Conservation (phyloP, 2,329 filamentous ascomycete species). For the Colletotrichum musae region DNA sequence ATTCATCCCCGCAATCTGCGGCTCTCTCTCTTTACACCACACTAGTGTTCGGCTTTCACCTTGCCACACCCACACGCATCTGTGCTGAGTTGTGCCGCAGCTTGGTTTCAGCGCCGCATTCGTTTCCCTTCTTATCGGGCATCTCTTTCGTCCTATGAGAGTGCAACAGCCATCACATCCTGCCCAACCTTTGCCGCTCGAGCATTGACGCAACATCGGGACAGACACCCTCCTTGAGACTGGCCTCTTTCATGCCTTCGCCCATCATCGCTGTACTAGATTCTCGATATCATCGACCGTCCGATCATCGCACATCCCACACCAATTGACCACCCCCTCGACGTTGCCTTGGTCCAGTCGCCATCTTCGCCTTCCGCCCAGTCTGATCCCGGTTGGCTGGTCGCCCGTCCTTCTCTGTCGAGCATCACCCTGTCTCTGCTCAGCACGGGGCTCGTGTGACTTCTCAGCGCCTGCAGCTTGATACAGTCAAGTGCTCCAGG, state of each 20-base stretch:
- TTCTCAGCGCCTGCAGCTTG: conserved; percentile 27
- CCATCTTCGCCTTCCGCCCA: conserved; percentile 5
- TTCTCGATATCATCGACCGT: conserved; percentile 20
- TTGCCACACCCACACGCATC: conserved; percentile 39
- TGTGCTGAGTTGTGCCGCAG: conserved; percentile 41
- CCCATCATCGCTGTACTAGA: not conserved
- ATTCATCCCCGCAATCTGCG: conserved; percentile 32
- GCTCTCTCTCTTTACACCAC: not conserved
- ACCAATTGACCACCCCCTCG: not conserved
- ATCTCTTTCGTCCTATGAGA: conserved; percentile 30
- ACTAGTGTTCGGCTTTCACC: conserved; percentile 11
- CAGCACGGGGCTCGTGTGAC: conserved; percentile 22
- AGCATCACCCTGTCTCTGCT: conserved; percentile 32
- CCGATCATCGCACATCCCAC: conserved; percentile 29
- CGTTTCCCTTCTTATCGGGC: conserved; percentile 37
- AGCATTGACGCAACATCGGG: conserved; percentile 32
- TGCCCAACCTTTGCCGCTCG: conserved; percentile 17
- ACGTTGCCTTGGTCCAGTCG: conserved; percentile 14
- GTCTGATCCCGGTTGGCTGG: conserved; percentile 35
- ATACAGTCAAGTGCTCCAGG: conserved; percentile 18
- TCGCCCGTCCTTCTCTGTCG: conserved; percentile 23
- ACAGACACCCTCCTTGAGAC: conserved; percentile 32
- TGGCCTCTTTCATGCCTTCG: conserved; percentile 37
- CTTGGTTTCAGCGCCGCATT: conserved; percentile 40
- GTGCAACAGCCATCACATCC: conserved; percentile 7